A percentile compares a stretch with the other conserved stretches of the same genome.
Conservation (phyloP, 169 alveolate species). For the Cryptosporidium tyzzeri region DNA sequence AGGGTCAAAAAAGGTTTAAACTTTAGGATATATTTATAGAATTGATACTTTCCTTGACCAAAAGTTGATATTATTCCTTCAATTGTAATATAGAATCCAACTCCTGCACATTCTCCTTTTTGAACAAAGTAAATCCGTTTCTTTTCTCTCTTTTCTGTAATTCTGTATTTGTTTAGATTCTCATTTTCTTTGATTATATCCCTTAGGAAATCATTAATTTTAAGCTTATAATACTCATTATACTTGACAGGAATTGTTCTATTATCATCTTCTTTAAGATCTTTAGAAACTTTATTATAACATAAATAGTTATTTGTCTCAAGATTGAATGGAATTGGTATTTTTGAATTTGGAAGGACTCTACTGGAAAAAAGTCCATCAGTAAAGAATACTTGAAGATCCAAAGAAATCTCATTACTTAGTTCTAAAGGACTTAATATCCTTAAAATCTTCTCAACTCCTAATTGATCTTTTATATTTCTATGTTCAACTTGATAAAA, state of each 20-base stretch:
- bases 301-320: not conserved
- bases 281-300: not conserved
- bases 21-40: slow-evolving; percentile 9
- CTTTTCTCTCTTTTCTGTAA: not conserved
- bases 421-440: slow-evolving; percentile 38
- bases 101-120: slow-evolving; percentile 13
- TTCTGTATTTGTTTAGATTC: not conserved
- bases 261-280: not conserved
- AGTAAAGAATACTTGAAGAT: not conserved
- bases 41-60: not conserved
- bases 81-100: slow-evolving; percentile 42
- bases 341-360: not conserved
- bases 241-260: not conserved
- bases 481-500: slow-evolving; percentile 32
- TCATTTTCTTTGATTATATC: slow-evolving; percentile 23
- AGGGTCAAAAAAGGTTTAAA: slow-evolving; percentile 37
- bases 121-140: not conserved
- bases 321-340: slow-evolving; percentile 9
- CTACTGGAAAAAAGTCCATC: not conserved
- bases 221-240: slow-evolving; percentile 4
- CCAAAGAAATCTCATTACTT: slow-evolving; percentile 17
- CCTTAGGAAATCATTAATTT: slow-evolving; percentile 3
- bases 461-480: not conserved
- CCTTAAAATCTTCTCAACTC: slow-evolving; percentile 13
- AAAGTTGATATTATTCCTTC: slow-evolving; percentile 1